Percentiles rank a stretch among this genome's conserved stretches.
These are phyloP conservation scores for Neocallimastix lanati DNA, from an alignment of 192 early-diverging fungal species.

Conservation along the genomic window DNA sequence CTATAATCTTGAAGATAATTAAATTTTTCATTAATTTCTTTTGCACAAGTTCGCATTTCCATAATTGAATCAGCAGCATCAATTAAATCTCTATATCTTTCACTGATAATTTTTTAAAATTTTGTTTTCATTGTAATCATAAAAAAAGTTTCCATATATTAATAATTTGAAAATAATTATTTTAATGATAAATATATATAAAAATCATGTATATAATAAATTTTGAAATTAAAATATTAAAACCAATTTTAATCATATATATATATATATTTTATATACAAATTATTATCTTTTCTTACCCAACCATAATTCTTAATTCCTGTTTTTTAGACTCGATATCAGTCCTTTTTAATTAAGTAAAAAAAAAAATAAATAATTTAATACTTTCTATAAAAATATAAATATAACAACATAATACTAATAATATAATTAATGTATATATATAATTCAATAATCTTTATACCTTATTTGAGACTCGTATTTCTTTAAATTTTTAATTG, in stretches of 20 bases:
- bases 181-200: too few relatives aligned
- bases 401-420: too few relatives aligned
- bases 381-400: too few relatives aligned
- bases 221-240: not conserved
- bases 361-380: too few relatives aligned
- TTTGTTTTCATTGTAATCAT: too few relatives aligned
- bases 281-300: slow-evolving; percentile 23
- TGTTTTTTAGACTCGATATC: slow-evolving; percentile 67
- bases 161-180: too few relatives aligned
- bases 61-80: slow-evolving; percentile 64
- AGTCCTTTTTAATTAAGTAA: slow-evolving; percentile 12
- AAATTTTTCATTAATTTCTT: slow-evolving; percentile 30
- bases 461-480: not conserved
- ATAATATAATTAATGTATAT: too few relatives aligned
- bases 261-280: too few relatives aligned
- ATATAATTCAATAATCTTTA: too few relatives aligned
- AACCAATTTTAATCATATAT: too few relatives aligned
- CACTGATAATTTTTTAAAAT: slow-evolving; percentile 22
- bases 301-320: slow-evolving; percentile 67
- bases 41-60: slow-evolving; percentile 40
- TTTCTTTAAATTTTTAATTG: not conserved
- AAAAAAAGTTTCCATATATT: too few relatives aligned
- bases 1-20: slow-evolving; percentile 32
- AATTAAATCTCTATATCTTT: slow-evolving; percentile 70
- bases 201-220: not conserved